These are phyloP conservation scores for Schizochytrium sp. DNA, from an alignment of 108 stramenopile genomes.

Conservation along the genomic window DNA sequence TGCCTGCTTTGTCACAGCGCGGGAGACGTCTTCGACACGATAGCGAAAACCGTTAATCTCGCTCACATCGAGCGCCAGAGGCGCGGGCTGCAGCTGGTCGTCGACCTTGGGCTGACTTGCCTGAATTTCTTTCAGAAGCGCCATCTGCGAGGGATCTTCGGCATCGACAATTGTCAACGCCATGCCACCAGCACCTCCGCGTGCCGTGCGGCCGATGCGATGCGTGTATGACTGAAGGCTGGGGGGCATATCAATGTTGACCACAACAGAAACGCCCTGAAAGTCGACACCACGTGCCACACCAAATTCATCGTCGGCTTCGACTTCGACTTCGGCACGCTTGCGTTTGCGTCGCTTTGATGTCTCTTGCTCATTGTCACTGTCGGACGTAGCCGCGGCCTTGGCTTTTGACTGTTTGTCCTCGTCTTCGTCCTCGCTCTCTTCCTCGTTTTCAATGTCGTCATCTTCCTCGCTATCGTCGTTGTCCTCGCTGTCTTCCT, in stretches of 20 bases:
- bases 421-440: conserved; percentile 15
- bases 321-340: neutral
- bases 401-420: neutral
- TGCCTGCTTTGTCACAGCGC: conserved; percentile 73
- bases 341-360: neutral
- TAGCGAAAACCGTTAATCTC: conserved; percentile 95
- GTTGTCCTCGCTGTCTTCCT: conserved; percentile 24
- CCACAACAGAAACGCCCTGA: conserved; percentile 80
- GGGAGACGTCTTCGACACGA: conserved; percentile 82
- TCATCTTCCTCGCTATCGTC: conserved; percentile 41
- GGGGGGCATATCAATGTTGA: conserved; percentile 91
- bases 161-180: conserved; percentile 71
- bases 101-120: neutral
- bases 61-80: conserved; percentile 79
- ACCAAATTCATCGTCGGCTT: conserved; percentile 60
- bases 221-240: conserved; percentile 81
- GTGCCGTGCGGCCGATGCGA: conserved; percentile 92
- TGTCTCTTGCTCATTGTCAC: conserved; percentile 37
- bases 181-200: conserved; percentile 85
- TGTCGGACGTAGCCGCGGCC: conserved; percentile 29
- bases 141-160: conserved; percentile 31
- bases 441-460: conserved; percentile 29
- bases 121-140: neutral
- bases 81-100: conserved; percentile 69
- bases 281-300: conserved; percentile 92